Evolutionary conservation across 495 filamentous ascomycete genomes (phyloP), one percentile per base, ranked within the genome.

Genomic region (Poronia punctata): DNA sequence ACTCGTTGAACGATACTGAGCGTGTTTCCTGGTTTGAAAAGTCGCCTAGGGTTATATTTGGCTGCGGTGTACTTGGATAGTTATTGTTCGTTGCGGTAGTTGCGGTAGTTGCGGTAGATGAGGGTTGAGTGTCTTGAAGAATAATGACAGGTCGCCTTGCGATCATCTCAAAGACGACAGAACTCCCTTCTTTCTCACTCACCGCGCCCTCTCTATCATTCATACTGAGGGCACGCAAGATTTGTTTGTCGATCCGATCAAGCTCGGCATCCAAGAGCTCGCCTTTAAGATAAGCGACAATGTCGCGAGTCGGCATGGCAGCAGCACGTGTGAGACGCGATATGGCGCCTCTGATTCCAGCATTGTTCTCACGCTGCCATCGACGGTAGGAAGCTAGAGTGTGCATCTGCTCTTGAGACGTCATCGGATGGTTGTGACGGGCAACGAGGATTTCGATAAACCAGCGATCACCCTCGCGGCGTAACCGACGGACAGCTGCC

Each of bases 321-420:
- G 54, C 54, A 9, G 48, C 54, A 10, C 48, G 35, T 1, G 45
- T 37, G 5, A 57, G 48, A 1, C 51, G 32, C 2, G 36, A 39
- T 25, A 57, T 52, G 10, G 51, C 51, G 15, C 29, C 16, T 5
- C 54, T 38, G 25, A 57, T 49, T n/a, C 54, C 54, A 29, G 54
- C 54, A 18, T 50, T 54, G 23, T 57, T 57, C 15, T 57, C 54
- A 16, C 50, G 44, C 37, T 57, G 54, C 54, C 54, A 57, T 6
- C 54, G 51, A 7, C 54, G 51, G 27, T 57, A 57, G 24, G 50
- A 52, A 4, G 54, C 54, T 10, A 57, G 32, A 20, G 44, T 54
- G 32, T 57, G 51, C 54, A 57, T 57, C 30, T 50, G 38, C 10
- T 54, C 54, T 12, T 51, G 43, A 6, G 43, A 37, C 1, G 54